phyloP scores from a whole-genome alignment of 768 basidiomycete species.

The Calocybe indica region DNA sequence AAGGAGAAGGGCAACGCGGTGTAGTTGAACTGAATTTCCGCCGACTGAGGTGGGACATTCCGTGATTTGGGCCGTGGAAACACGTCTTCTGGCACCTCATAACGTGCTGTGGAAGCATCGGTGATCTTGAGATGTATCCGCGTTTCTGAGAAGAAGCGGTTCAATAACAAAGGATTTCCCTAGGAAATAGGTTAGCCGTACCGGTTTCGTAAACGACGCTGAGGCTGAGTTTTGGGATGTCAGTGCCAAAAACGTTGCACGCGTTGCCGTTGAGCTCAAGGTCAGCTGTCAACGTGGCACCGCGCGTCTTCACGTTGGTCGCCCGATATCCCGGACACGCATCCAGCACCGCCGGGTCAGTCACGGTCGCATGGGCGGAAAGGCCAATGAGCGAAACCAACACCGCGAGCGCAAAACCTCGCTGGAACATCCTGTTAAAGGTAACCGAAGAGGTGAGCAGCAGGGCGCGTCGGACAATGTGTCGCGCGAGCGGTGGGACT shows the following conservation, averaged over 20 bases:
- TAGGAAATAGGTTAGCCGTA: conserved; percentile 15
- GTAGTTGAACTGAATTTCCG: conserved; percentile 55
- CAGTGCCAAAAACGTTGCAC: conserved; percentile 57
- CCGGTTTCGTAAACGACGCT: conserved; percentile 56
- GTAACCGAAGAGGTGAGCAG: too few species aligned
- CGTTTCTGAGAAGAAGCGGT: conserved; percentile 24
- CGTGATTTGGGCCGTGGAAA: conserved; percentile 43
- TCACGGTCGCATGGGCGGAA: too few species aligned
- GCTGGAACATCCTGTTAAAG: too few species aligned
- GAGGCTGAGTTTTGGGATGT: conserved; percentile 41
- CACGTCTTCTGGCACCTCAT: conserved; percentile 60
- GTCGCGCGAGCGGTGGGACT: too few species aligned
- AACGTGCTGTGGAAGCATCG: conserved; percentile 43
- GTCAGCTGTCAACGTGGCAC: conserved; percentile 40
- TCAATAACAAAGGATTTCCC: not conserved
- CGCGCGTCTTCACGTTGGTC: conserved; percentile 32
- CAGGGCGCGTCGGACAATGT: too few species aligned
- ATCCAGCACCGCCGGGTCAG: not conserved
- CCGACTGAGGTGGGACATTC: conserved; percentile 18
- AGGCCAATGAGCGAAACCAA: too few species aligned
- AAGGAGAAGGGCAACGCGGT: conserved; percentile 58
- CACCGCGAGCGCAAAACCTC: too few species aligned
- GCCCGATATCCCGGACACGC: conserved; percentile 58
- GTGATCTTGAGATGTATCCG: conserved; percentile 63
- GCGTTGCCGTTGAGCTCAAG: conserved; percentile 44